Percentiles rank a stretch among this genome's conserved stretches.
These are phyloP conservation scores for Boletus mariae DNA, from an alignment of 1,284 basidiomycete species.

Conservation along the genomic window DNA sequence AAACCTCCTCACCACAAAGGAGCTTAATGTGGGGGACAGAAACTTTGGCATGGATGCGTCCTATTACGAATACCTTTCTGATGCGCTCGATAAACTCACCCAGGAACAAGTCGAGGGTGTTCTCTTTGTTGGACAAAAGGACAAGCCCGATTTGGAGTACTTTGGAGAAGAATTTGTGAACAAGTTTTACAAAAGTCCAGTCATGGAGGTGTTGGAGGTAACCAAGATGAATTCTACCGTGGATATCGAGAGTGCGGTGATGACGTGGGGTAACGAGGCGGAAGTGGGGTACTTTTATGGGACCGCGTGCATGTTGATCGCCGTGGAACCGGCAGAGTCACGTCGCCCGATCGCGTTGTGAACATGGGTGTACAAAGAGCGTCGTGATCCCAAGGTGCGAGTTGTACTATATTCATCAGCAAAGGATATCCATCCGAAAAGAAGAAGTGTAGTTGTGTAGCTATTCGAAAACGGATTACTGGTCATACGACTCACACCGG, in stretches of 20 bases:
- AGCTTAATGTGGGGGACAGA: background rate
- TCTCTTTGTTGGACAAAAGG: background rate
- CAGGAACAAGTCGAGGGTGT: constrained; percentile 15
- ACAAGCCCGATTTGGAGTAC: background rate
- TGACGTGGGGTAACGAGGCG: too few relatives aligned
- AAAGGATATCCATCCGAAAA: too few relatives aligned
- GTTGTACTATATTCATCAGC: too few relatives aligned
- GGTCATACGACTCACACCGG: too few relatives aligned
- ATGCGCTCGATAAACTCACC: constrained; percentile 6
- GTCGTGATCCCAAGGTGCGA: background rate
- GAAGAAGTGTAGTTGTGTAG: too few relatives aligned
- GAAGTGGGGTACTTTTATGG: constrained; percentile 9
- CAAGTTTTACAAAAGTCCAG: constrained; percentile 1
- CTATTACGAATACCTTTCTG: background rate
- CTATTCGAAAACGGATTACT: too few relatives aligned
- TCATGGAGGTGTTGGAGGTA: constrained; percentile 12
- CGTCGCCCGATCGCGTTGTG: background rate
- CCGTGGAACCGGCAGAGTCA: constrained; percentile 2
- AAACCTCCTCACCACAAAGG: constrained; percentile 19
- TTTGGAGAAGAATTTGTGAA: background rate
- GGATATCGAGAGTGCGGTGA: background rate
- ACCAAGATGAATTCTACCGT: constrained; percentile 9
- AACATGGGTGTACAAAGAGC: background rate
- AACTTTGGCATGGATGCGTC: background rate
- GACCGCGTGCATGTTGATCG: constrained; percentile 13